These are phyloP conservation scores for Kazachstania psychrophila DNA, from an alignment of 805 yeast species.

Conservation along the genomic window DNA sequence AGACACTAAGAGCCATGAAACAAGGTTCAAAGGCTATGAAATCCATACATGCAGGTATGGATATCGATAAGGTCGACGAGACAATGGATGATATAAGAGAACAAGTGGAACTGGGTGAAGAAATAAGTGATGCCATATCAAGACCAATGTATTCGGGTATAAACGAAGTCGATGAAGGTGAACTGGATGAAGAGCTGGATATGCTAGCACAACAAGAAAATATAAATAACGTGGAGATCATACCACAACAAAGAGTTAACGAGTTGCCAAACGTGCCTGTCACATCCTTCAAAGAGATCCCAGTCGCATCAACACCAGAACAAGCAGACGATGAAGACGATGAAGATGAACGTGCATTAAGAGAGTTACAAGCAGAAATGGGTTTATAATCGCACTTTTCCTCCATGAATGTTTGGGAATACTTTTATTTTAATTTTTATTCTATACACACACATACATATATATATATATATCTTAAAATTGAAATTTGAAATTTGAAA, in stretches of 20 bases:
- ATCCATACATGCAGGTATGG: conserved; percentile 86
- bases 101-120: conserved; percentile 90
- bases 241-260: conserved; percentile 15
- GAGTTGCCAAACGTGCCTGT: conserved; percentile 41
- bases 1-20: conserved; percentile 98
- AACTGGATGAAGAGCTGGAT: conserved; percentile 88
- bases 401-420: not conserved
- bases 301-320: not conserved
- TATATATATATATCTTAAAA: not conserved
- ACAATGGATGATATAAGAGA: conserved; percentile 98
- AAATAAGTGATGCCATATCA: conserved; percentile 90
- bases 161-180: conserved; percentile 74
- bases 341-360: conserved; percentile 76
- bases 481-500: not conserved
- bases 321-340: conserved; percentile 46
- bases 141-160: conserved; percentile 67
- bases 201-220: conserved; percentile 75
- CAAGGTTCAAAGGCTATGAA: conserved; percentile 97
- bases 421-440: not conserved
- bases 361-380: conserved; percentile 79
- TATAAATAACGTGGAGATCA: conserved; percentile 1
- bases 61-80: conserved; percentile 92
- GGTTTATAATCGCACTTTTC: conserved; percentile 41
- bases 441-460: not conserved
- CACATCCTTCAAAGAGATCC: conserved; percentile 20